phyloP scores from a whole-genome alignment of 139 green algal genomes.

The Picochlorum sp. region DNA sequence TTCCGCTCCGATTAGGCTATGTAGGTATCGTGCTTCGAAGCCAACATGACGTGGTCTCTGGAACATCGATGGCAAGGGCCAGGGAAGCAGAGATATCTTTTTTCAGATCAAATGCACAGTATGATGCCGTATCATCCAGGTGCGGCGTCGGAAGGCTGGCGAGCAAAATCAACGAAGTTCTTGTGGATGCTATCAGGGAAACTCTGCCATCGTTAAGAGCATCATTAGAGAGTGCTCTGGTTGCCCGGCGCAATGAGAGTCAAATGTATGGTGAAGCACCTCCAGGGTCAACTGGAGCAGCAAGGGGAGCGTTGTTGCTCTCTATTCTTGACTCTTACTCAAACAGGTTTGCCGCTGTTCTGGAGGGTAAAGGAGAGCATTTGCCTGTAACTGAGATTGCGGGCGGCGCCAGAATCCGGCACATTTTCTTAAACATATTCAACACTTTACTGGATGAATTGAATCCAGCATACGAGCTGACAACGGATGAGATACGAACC shows the following conservation, averaged over 20 bases:
- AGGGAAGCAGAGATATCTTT: slow-evolving; percentile 41
- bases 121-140: slow-evolving; percentile 37
- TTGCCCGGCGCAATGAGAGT: slow-evolving; percentile 30
- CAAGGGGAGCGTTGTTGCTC: slow-evolving; percentile 57
- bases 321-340: slow-evolving; percentile 75
- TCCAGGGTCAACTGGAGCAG: slow-evolving; percentile 19
- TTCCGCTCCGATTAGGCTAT: slow-evolving; percentile 88
- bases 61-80: slow-evolving; percentile 22
- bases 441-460: slow-evolving; percentile 33
- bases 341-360: slow-evolving; percentile 57
- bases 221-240: slow-evolving; percentile 28
- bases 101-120: slow-evolving; percentile 52
- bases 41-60: slow-evolving; percentile 51
- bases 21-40: slow-evolving; percentile 78
- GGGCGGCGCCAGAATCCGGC: slow-evolving; percentile 72
- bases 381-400: slow-evolving; percentile 66
- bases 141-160: slow-evolving; percentile 60
- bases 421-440: slow-evolving; percentile 81
- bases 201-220: slow-evolving; percentile 34
- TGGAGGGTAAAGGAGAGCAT: slow-evolving; percentile 70
- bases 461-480: slow-evolving; percentile 53
- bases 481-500: slow-evolving; percentile 78
- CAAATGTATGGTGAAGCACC: slow-evolving; percentile 34
- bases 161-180: slow-evolving; percentile 68
- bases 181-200: slow-evolving; percentile 75